Percentiles rank a stretch among this genome's conserved stretches.
These are phyloP conservation scores for Coccinonectria pachysandricola DNA, from an alignment of 2,329 filamentous ascomycete genomes.

Conservation along the genomic window DNA sequence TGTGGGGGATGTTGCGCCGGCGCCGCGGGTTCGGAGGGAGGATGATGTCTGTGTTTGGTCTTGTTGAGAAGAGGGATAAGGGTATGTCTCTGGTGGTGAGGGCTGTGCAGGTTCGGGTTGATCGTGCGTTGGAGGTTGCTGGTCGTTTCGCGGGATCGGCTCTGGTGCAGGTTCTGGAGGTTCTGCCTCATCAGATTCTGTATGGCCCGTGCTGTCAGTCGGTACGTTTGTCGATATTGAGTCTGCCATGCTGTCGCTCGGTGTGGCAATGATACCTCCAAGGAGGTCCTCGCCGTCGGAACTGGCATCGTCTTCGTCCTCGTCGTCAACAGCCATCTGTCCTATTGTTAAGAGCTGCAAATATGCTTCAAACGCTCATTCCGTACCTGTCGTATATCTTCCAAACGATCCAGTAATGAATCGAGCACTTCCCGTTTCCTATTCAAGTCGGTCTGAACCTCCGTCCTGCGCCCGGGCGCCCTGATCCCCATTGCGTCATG, in stretches of 20 bases:
- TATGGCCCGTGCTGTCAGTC: constrained; percentile 11
- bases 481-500: constrained; percentile 55
- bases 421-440: constrained; percentile 57
- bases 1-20: constrained; percentile 11
- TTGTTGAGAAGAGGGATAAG: constrained; percentile 7
- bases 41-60: constrained; percentile 25
- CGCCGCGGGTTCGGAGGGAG: constrained; percentile 24
- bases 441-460: constrained; percentile 53
- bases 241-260: constrained; percentile 39
- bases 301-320: constrained; percentile 29
- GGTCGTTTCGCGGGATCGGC: constrained; percentile 5
- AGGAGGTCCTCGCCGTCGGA: constrained; percentile 49
- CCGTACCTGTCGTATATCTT: constrained; percentile 56
- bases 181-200: constrained; percentile 30
- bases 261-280: constrained; percentile 42
- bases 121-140: constrained; percentile 1
- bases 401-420: constrained; percentile 52
- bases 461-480: constrained; percentile 45
- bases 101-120: constrained; percentile 5
- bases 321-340: constrained; percentile 24
- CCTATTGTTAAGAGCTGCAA: no score
- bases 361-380: no score
- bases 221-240: constrained; percentile 23
- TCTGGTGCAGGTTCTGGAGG: constrained; percentile 31
- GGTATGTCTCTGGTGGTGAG: constrained; percentile 3